Conservation (phyloP, 352 stramenopile species). For the Pythium sukuiense region DNA sequence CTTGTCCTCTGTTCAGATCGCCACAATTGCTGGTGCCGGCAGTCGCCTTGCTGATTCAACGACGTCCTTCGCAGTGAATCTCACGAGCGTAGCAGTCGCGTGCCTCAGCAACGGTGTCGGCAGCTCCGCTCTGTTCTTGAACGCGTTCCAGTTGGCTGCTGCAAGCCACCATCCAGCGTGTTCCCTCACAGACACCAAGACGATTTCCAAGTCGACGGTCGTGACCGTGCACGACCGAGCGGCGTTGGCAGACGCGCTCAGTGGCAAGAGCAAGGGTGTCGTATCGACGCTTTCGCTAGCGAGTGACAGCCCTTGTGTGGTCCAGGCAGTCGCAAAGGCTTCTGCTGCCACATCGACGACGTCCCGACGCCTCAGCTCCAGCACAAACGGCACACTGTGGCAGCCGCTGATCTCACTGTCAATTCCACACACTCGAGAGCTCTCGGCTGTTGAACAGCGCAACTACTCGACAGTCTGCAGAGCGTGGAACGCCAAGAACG, state of each 20-base stretch:
- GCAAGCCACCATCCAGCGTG: slow-evolving; percentile 41
- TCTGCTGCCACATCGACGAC: slow-evolving; percentile 25
- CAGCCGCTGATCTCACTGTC: slow-evolving; percentile 43
- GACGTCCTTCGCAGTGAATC: slow-evolving; percentile 33
- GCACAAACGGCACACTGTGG: slow-evolving; percentile 24
- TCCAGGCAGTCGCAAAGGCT: slow-evolving; percentile 3
- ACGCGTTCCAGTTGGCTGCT: slow-evolving; percentile 39
- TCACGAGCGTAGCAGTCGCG: slow-evolving; percentile 40
- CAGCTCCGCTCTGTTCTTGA: slow-evolving; percentile 46
- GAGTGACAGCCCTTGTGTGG: slow-evolving; percentile 42
- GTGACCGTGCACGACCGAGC: slow-evolving; percentile 48
- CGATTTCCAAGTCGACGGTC: slow-evolving; percentile 44
- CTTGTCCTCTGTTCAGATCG: slow-evolving; percentile 35
- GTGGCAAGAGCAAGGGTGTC: slow-evolving; percentile 16
- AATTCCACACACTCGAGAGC: slow-evolving; percentile 46
- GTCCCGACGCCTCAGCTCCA: slow-evolving; percentile 10
- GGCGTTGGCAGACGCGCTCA: slow-evolving; percentile 26
- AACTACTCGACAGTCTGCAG: slow-evolving; percentile 68
- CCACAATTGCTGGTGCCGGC: slow-evolving; percentile 37
- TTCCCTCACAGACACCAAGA: slow-evolving; percentile 37
- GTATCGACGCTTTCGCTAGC: slow-evolving; percentile 35
- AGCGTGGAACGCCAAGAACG: slow-evolving; percentile 42
- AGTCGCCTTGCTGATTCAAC: slow-evolving; percentile 16
- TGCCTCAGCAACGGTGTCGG: slow-evolving; percentile 32
- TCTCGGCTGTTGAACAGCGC: slow-evolving; percentile 44